Base-by-base conservation (phyloP, 208 protist genomes). In the Porcisia hertigi region DNA sequence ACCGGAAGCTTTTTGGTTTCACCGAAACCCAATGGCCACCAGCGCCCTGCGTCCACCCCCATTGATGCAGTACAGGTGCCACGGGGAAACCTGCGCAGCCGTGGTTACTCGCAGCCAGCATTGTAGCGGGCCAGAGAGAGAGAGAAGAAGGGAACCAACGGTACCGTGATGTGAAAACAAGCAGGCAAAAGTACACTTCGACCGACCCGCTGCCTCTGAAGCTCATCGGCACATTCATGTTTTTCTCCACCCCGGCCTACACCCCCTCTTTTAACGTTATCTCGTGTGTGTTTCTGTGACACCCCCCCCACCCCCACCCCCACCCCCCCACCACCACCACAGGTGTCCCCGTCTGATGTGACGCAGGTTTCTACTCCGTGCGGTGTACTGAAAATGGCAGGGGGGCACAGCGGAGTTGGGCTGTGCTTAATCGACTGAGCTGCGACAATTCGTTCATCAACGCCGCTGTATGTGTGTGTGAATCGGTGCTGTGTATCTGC, bases 81-180 rank as follows among this genome's bases (percentile, higher is more conserved):
- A 18, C 63, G 63, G 2, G 43, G 58, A 30, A 69, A 82, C 74
- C 30, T 59, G 49, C 75, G 69, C 63, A 73, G 41, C 7, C 73
- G 84, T 23, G 77, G 76, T 9, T 88, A 85, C 70, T 88, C 75
- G 47, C 73, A 85, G 54, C 85, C 78, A 41, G 1, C 36, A 14
- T 71, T 54, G 66, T 45, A 14, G 54, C 54, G 57, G 9, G 23
- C 36, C 11, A 30, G 59, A 43, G 39, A 39, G 52, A n/a, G 14
- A 69, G 39, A 75, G 16, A 0, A 14, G 41, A 36, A 8, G 4
- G n/a, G 57, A 25, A 18, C 0, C n/a, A 12, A 8, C 25, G 9
- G 5, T 20, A 25, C n/a, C n/a, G 57, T 12, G 7, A 25, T 36
- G 25, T 9, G 6, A 25, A 12, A 25, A 11, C 0, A 23, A 47